Percentiles rank a stretch among this genome's conserved stretches.
Evolutionary conservation across 176 grass and related monocot species (phyloP).

Genomic region (Carex kokanica): DNA sequence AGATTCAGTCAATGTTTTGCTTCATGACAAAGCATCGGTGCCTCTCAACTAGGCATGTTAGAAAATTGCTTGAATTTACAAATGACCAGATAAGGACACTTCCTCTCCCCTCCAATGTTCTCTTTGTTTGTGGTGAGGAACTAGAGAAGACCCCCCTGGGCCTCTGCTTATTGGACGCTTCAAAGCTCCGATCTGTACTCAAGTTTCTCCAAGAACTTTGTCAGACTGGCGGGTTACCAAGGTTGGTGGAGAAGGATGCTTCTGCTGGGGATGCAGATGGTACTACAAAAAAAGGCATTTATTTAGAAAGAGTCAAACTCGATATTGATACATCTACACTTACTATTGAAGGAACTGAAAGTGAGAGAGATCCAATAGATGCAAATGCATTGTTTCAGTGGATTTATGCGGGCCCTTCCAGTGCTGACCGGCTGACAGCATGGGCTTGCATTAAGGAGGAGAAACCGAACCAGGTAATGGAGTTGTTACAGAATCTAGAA

Average conservation of each 20-base stretch:
- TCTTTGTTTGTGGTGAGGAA: conserved; percentile 42
- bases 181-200: conserved; percentile 49
- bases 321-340: conserved; percentile 48
- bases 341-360: conserved; percentile 39
- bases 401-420: conserved; percentile 66
- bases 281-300: conserved; percentile 18
- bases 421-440: conserved; percentile 45
- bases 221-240: conserved; percentile 58
- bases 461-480: conserved; percentile 41
- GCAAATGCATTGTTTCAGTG: conserved; percentile 64
- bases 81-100: conserved; percentile 63
- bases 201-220: conserved; percentile 79
- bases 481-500: conserved; percentile 45
- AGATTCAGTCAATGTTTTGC: conserved; percentile 51
- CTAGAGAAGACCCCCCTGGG: conserved; percentile 64
- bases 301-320: conserved; percentile 47
- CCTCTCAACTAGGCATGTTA: conserved; percentile 66
- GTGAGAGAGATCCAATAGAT: conserved; percentile 28
- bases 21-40: conserved; percentile 65
- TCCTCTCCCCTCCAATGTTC: conserved; percentile 35
- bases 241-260: conserved; percentile 53
- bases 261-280: conserved; percentile 38
- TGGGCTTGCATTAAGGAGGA: conserved; percentile 53
- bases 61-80: conserved; percentile 59
- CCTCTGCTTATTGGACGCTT: conserved; percentile 73